Base-by-base conservation (phyloP, 306 rosid species). In the Prunus padus region DNA sequence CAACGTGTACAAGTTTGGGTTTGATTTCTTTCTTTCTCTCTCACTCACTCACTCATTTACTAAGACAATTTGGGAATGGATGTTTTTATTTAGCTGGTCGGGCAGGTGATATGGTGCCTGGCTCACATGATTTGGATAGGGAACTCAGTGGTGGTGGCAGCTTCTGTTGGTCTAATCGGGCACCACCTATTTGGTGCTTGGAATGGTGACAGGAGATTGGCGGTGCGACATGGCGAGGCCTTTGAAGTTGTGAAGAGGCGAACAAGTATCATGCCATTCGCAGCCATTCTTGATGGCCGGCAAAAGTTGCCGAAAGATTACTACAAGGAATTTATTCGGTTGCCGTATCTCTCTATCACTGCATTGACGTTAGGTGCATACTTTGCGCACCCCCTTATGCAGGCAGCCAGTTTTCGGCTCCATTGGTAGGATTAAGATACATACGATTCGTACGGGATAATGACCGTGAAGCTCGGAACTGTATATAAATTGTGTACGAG, bases 41-140 rank as follows among this genome's bases (percentile, higher is more conserved):
- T 33, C 25, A 12, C 63, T 54, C 55, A 76, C 12, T 13, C 22
- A 7, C 52, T 40, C 55, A 15, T 78, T 26, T 56, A 25, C 55
- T 64, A 14, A 67, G 23, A 45, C 5, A 67, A 37, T 49, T 31
- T 37, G 74, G 49, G 42, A 26, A 11, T 67, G 76, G 19, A 25
- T 82, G 73, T 82, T 42, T 73, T 77, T 8, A 46, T 50, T 23
- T 56, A 94, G 98, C 84, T 94, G 93, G 97, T 81, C 74, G 98
- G 98, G 37, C 98, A 92, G 87, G 96, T 94, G 11, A 83, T 94
- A 1, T 94, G 98, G 98, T 94, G 98, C 82, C 80, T 92, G 57
- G 98, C 97, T 68, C 98, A 92, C 82, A 90, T 96, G 45, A 13
- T 92, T 26, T 94, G 98, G 98, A 94, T 92, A 19, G 97, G 98